Base-by-base conservation (phyloP, 2,329 filamentous ascomycete species). In the Arthrinium phaeospermum region DNA sequence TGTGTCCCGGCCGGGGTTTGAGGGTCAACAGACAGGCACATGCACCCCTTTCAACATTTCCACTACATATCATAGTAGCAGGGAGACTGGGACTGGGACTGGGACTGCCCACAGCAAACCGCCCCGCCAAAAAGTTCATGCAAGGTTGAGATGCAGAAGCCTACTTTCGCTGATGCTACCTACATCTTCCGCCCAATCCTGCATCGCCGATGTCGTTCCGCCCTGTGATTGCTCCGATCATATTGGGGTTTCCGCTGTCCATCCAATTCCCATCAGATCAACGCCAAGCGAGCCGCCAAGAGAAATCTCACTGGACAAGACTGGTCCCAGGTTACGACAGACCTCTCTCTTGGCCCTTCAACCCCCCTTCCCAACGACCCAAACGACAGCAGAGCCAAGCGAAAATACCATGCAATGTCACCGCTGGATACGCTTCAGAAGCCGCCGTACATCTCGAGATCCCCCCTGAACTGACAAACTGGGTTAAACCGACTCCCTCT, bases 151-250 rank as follows among this genome's bases (percentile, higher is more conserved):
- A 22, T 37, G 7, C 53, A 61, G 53, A 22, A 16, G 53, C 27
- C 16, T 34, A 22, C n/a, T n/a, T 6, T 12, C 22, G 46, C n/a
- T n/a, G 22, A n/a, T 37, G 37, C 8, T 41, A 41, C 37, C 37
- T 10, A 27, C n/a, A n/a, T n/a, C 6, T 34, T 34, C 27, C 30
- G 53, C 34, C 22, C 57, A 13, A 57, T 64, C n/a, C 34, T 41
- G n/a, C 57, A 64, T 64, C 57, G 57, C 57, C 34, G 57, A 64
- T 64, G 57, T 37, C 30, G 57, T 64, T 64, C 57, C 57, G 53
- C 53, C 53, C 34, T 37, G 53, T 61, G 53, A 61, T 61, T 61
- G 30, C 53, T 61, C 34, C 53, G 30, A 30, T 64, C 57, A 13
- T 64, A n/a, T 64, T 30, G 34, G 19, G 57, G 3, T 8, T 64